Evolutionary conservation across 2,329 filamentous ascomycete species (phyloP).

Genomic region (Penicillium polonicum): DNA sequence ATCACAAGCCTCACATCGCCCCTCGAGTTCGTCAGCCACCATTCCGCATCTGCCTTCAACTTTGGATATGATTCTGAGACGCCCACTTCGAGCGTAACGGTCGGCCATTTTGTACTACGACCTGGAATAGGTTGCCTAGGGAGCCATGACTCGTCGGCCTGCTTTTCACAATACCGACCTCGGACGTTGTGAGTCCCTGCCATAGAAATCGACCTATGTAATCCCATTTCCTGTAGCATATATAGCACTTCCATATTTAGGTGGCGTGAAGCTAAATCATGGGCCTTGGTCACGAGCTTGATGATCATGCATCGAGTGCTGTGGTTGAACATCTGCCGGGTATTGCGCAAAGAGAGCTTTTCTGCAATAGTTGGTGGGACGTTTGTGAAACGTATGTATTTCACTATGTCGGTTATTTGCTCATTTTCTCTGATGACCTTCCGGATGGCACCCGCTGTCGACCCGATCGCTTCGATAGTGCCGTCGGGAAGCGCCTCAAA

Average conservation of each 20-base stretch:
- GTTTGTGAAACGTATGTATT: neutral
- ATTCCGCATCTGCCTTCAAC: neutral
- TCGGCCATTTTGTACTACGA: neutral
- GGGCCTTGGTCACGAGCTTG: neutral
- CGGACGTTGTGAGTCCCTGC: no score
- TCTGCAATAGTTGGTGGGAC: neutral
- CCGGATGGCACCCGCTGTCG: neutral
- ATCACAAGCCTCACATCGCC: neutral
- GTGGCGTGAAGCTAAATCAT: neutral
- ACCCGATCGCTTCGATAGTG: neutral
- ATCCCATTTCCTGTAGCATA: no score
- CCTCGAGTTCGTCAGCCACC: neutral
- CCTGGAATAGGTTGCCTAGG: neutral
- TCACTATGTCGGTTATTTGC: neutral
- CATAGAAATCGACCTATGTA: neutral
- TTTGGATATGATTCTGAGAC: neutral
- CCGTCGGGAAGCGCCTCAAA: neutral
- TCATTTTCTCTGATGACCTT: neutral
- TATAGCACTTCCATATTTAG: neutral
- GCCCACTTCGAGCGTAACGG: neutral
- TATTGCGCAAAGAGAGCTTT: neutral
- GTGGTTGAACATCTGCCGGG: neutral
- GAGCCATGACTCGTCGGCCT: neutral
- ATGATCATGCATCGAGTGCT: neutral
- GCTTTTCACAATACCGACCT: neutral